phyloP scores from a whole-genome alignment of 768 basidiomycete genomes.

The Tricholoma terreum region DNA sequence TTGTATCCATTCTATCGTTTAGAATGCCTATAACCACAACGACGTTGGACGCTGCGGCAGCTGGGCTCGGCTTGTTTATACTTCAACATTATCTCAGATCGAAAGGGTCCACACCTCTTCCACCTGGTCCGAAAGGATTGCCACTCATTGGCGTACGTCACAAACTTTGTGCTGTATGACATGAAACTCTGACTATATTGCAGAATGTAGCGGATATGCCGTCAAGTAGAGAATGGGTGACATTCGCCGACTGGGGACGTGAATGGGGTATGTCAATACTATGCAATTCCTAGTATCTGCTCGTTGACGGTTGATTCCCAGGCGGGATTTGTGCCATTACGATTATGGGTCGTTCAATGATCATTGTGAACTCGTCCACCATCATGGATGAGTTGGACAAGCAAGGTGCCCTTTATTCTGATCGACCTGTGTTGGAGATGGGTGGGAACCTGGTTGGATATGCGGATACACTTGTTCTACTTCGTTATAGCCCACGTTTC shows the following conservation, averaged over 20 bases:
- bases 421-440: constrained; percentile 47
- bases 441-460: constrained; percentile 51
- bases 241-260: constrained; percentile 49
- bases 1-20: too few relatives aligned
- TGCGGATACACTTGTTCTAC: constrained; percentile 42
- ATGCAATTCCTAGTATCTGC: background rate
- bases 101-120: constrained; percentile 20
- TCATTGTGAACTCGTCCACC: constrained; percentile 45
- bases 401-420: constrained; percentile 45
- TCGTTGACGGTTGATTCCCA: constrained; percentile 12
- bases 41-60: constrained; percentile 5
- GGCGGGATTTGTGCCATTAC: constrained; percentile 38
- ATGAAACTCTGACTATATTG: background rate
- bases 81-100: constrained; percentile 18
- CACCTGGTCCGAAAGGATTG: constrained; percentile 40
- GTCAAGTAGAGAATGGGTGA: constrained; percentile 41
- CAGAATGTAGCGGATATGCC: constrained; percentile 52
- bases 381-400: constrained; percentile 47
- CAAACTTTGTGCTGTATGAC: background rate
- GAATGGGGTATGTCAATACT: constrained; percentile 41
- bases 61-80: constrained; percentile 3
- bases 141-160: constrained; percentile 39
- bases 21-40: too few relatives aligned
- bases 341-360: constrained; percentile 43
- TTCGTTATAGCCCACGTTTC: constrained; percentile 41